Percentiles rank a stretch among this genome's conserved stretches.
Evolutionary conservation across 176 grass and related monocot genomes (phyloP).

Genomic region (Oropetium thomaeum): DNA sequence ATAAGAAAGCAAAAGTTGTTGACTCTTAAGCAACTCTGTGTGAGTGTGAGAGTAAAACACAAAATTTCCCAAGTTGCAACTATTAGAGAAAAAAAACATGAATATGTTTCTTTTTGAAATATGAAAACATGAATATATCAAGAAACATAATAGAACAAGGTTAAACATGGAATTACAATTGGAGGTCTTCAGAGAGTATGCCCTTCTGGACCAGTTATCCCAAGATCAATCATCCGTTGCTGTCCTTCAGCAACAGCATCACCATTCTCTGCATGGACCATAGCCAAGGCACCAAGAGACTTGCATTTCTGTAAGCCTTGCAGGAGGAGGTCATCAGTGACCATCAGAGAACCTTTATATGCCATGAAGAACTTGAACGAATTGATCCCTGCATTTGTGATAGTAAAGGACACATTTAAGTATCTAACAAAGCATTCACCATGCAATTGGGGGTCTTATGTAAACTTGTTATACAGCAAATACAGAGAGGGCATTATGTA

Average conservation of each 20-base stretch:
- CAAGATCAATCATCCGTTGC: constrained; percentile 85
- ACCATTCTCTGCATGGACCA: constrained; percentile 98
- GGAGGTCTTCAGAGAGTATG: constrained; percentile 98
- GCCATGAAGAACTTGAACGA: constrained; percentile 99
- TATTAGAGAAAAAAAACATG: no score
- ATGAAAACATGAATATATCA: no score
- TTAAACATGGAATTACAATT: constrained; percentile 50
- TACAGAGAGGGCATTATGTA: background rate
- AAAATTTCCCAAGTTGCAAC: background rate
- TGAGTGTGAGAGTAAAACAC: constrained; percentile 20
- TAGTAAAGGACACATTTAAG: background rate
- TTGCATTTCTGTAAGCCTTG: constrained; percentile 94
- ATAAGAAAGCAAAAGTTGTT: constrained; percentile 10
- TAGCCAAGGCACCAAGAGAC: constrained; percentile 87
- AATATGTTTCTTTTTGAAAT: no score
- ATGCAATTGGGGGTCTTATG: background rate
- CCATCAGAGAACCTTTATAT: constrained; percentile 94
- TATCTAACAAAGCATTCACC: background rate
- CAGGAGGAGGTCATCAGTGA: constrained; percentile 81
- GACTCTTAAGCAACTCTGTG: constrained; percentile 6
- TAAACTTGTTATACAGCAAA: background rate
- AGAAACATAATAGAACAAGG: no score
- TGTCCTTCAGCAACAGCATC: constrained; percentile 92
- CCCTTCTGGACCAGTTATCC: constrained; percentile 93
- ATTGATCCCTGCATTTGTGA: constrained; percentile 73